Base-by-base conservation (phyloP, 352 stramenopile species). In the Phytopythium aichiense region DNA sequence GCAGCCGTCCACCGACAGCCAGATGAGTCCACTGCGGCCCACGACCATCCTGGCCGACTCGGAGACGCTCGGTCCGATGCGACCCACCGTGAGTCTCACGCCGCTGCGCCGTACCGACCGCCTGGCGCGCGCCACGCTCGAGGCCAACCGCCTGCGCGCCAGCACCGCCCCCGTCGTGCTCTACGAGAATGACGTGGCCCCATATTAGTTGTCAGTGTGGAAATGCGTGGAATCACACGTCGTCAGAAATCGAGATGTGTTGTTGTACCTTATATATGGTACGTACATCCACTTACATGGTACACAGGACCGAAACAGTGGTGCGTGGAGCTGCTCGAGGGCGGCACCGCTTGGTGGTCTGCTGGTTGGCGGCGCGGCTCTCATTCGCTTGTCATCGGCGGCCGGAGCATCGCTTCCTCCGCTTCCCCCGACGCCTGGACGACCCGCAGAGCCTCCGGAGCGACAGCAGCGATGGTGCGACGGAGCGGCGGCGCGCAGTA, bases 11-110 rank as follows among this genome's bases (percentile, higher is more conserved):
- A 55, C 25, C 20, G 60, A 54, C 43, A 52, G 37, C 33, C 25
- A 60, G 20, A 61, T 5, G 38, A 56, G 37, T 18, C 72, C 72
- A 0, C 49, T 77, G 50, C 74, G 66, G 23, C 67, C 67, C 20
- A 77, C 72, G 7, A 69, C 59, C 4, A 77, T 80, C 54, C 58
- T 80, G n/a, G 76, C 69, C 22, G 72, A 77, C 42, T 71, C 74
- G 23, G 62, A 75, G n/a, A 77, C 72, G 23, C 64, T 62, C 28
- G 48, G 64, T 33, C 59, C 56, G 30, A 4, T 42, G 7, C 40
- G 55, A 6, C 55, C 38, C 5, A 60, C 38, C 15, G 22, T 52
- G 37, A 31, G 4, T 5, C 55, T 60, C 37, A 60, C 59, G 65
- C 49, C 59, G 67, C 22, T 61, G 56, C 37, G 40, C 45, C 30